Percentiles rank a stretch among this genome's conserved stretches.
Evolutionary conservation across 2,329 filamentous ascomycete genomes (phyloP).

Genomic region (Aspergillus terreus): DNA sequence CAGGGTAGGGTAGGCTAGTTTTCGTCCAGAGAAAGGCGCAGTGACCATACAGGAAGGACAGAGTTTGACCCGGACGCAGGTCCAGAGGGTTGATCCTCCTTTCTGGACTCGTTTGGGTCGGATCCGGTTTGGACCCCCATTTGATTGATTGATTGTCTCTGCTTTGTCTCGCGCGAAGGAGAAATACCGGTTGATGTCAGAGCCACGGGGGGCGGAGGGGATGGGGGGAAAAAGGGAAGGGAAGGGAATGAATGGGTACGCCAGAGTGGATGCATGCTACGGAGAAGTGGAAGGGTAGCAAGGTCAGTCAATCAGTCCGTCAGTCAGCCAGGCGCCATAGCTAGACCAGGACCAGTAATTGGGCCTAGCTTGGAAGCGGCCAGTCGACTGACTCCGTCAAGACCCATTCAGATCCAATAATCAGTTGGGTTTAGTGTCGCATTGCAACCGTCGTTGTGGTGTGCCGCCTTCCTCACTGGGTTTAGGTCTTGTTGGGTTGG

Average conservation of each 20-base stretch:
- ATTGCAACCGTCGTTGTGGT: conserved; percentile 26
- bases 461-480: conserved; percentile 9
- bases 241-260: conserved; percentile 10
- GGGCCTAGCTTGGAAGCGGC: not conserved
- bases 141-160: conserved; percentile 22
- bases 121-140: conserved; percentile 28
- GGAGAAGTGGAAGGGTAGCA: conserved; percentile 17
- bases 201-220: conserved; percentile 20
- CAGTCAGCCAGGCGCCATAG: conserved; percentile 8
- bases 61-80: conserved; percentile 38
- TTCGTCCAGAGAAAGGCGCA: conserved; percentile 29
- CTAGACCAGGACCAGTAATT: conserved; percentile 12
- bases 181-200: conserved; percentile 36
- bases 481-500: conserved; percentile 6
- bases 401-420: conserved; percentile 37
- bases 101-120: conserved; percentile 31
- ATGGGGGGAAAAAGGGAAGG: too few species aligned
- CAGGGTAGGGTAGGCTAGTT: conserved; percentile 26
- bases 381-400: conserved; percentile 14
- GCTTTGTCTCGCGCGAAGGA: conserved; percentile 21
- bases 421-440: conserved; percentile 27
- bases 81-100: conserved; percentile 39
- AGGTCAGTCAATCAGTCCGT: conserved; percentile 11
- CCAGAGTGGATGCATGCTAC: conserved; percentile 29
- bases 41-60: conserved; percentile 27